Base-by-base conservation (phyloP, 768 basidiomycete species). In the Russula abietina region DNA sequence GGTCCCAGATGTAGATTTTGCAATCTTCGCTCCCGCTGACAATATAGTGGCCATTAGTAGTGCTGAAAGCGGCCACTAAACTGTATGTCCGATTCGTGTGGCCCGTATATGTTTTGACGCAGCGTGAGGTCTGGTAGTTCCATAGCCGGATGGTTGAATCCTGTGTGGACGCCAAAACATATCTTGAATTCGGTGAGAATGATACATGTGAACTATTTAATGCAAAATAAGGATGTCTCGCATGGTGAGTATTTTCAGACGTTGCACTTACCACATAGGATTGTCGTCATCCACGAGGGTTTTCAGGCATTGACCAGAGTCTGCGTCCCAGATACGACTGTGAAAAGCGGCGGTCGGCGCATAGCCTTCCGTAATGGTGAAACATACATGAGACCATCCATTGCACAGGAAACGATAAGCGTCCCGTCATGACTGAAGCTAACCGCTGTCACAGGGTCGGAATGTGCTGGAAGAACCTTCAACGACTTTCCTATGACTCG, bases 311-410 rank as follows among this genome's bases (percentile, higher is more conserved):
- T 99, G 97, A 2, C 96, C 97, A 3, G 95, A 96, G 59, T 94
- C 87, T 0, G 92, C 87, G 71, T 99, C 96, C 97, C 97, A 99
- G 62, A 98, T 85, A 61, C 97, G 95, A 71, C 96, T 99, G 70
- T 17, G 45, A 45, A 52, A 53, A 49, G 38, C 48, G 49, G 36
- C 46, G 58, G 63, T 45, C 51, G 53, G 60, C 28, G n/a, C 32
- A 7, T 41, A 3, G 10, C 41, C 26, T 28, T 28, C 14, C 10
- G 16, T 16, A 38, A 54, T 32, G 16, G 26, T 39, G 32, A 12
- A 33, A 38, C 88, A 74, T 67, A 98, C 97, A 98, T 96, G 48
- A 98, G 75, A 6, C 96, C 97, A 73, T 99, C 97, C 88, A 94
- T 96, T 12, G 93, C 91, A 68, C 91, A 92, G 19, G 93, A 96